Base-by-base conservation (phyloP, 352 stramenopile genomes). In the Globisporangium ultimum region DNA sequence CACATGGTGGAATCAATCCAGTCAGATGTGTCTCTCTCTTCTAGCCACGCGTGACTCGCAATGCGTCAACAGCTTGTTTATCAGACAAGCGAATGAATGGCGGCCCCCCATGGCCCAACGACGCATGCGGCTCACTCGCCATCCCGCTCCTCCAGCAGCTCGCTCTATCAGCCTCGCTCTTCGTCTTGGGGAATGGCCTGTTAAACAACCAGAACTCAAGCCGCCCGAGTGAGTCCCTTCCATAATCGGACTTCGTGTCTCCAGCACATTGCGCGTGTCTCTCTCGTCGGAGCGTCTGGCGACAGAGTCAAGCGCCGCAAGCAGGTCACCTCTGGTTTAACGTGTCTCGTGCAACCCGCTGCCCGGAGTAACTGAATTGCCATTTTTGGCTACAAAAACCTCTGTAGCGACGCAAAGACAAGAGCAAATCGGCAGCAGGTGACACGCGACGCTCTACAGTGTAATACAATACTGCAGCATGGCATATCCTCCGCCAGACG, bases 401-500 rank as follows among this genome's bases (percentile, higher is more conserved):
- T 43, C 11, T 3, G 8, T 43, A 13, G 38, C 10, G 38, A 43
- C 38, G 38, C 38, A 43, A 43, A 43, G 38, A 43, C 38, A 43
- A 43, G 38, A 43, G 38, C 38, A 32, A 32, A 32, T 32, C 24
- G 36, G 55, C 63, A 55, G 51, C 55, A 14, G 63, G 47, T 67
- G 64, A 67, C 55, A 71, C 66, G 64, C 64, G 48, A 52, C 50
- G 28, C 38, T 20, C n/a, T n/a, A n/a, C n/a, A n/a, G n/a, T n/a
- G n/a, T n/a, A n/a, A 24, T 43, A 41, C 47, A 52, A 58, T 54
- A 63, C 22, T 43, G 8, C 10, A 45, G 38, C 46, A 51, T 46
- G 20, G 40, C 22, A 14, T 55, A n/a, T n/a, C n/a, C n/a, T n/a
- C n/a, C n/a, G n/a, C 17, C 38, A 10, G 11, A 43, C 38, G 38